These are phyloP conservation scores for Brettanomyces nanus DNA, from an alignment of 805 yeast genomes.

Conservation along the genomic window DNA sequence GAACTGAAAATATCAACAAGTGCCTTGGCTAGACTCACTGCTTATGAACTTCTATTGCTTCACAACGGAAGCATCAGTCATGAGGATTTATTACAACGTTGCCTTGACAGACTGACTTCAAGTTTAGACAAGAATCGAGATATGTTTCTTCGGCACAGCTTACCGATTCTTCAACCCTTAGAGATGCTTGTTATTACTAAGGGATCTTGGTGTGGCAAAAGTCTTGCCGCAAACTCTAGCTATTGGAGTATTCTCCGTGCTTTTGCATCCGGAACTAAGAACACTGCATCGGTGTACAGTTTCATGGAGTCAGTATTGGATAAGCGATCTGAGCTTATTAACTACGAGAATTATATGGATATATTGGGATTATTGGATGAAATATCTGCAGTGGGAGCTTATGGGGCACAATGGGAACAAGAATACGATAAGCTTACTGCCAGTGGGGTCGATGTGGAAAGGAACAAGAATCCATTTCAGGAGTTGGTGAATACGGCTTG, in stretches of 20 bases:
- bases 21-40: conserved; percentile 33
- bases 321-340: conserved; percentile 28
- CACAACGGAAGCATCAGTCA: conserved; percentile 24
- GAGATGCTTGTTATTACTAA: conserved; percentile 39
- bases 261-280: conserved; percentile 36
- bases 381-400: conserved; percentile 71
- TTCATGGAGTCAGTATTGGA: conserved; percentile 37
- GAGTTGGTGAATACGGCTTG: conserved; percentile 51
- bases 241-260: conserved; percentile 43
- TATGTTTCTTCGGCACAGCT: conserved; percentile 36
- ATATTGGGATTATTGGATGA: conserved; percentile 69
- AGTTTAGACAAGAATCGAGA: conserved; percentile 30
- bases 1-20: conserved; percentile 18
- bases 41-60: conserved; percentile 43
- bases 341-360: conserved; percentile 49
- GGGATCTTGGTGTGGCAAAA: conserved; percentile 33
- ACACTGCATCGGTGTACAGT: conserved; percentile 34
- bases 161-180: conserved; percentile 37
- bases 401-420: conserved; percentile 71
- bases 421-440: conserved; percentile 39
- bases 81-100: not conserved
- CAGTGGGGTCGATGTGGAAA: conserved; percentile 35
- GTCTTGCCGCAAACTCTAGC: conserved; percentile 28
- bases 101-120: conserved; percentile 11
- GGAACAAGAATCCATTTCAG: conserved; percentile 38